Conservation (phyloP, 805 yeast species). For the Metschnikowia santaceciliae region DNA sequence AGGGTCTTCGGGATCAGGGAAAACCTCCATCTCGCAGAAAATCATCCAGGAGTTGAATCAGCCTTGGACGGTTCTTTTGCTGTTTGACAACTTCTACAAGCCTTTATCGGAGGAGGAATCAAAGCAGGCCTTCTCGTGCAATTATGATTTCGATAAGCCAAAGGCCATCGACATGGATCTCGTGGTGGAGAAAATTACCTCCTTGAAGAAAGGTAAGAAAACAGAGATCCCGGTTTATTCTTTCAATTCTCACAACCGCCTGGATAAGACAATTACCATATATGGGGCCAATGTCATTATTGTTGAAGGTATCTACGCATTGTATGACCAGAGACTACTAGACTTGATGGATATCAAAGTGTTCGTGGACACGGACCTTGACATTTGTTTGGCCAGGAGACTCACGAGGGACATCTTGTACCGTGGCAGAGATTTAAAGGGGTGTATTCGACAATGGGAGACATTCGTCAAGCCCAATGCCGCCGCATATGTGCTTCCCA, state of each 20-base stretch:
- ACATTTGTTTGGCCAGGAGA: slow-evolving; percentile 86
- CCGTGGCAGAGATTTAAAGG: slow-evolving; percentile 79
- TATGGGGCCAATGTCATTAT: slow-evolving; percentile 94
- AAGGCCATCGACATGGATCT: slow-evolving; percentile 77
- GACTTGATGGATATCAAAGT: slow-evolving; percentile 81
- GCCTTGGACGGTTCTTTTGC: slow-evolving; percentile 90
- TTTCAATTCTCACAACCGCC: slow-evolving; percentile 67
- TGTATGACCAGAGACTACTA: slow-evolving; percentile 64
- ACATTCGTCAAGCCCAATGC: slow-evolving; percentile 90
- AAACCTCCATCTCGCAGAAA: slow-evolving; percentile 83
- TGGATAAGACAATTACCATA: slow-evolving; percentile 65
- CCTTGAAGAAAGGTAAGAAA: slow-evolving; percentile 63
- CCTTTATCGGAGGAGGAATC: slow-evolving; percentile 65
- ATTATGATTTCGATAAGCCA: slow-evolving; percentile 86
- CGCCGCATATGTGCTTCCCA: slow-evolving; percentile 66
- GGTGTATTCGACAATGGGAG: slow-evolving; percentile 88
- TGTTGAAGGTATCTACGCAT: slow-evolving; percentile 85
- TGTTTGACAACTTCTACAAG: slow-evolving; percentile 87
- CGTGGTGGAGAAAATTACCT: slow-evolving; percentile 56
- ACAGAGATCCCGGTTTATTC: slow-evolving; percentile 45
- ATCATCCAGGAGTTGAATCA: slow-evolving; percentile 74
- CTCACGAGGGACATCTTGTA: slow-evolving; percentile 80
- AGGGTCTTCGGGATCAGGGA: slow-evolving; percentile 77
- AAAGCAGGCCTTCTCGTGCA: slow-evolving; percentile 57
- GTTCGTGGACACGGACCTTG: slow-evolving; percentile 91